Evolutionary conservation across 345 rosid genomes (phyloP).

Genomic region (Physaria fendleri): DNA sequence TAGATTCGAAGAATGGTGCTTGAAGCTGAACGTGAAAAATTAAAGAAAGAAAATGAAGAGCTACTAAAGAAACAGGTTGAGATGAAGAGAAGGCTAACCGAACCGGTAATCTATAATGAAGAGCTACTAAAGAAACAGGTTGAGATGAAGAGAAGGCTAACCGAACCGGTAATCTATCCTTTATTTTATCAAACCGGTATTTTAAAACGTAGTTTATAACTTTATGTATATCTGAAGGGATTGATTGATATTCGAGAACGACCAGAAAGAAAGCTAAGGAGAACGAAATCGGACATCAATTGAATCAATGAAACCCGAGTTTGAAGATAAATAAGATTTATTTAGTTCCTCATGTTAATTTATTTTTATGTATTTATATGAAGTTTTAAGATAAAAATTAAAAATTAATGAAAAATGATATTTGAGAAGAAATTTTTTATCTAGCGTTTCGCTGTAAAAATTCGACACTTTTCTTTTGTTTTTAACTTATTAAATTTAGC

Average conservation of each 20-base stretch:
- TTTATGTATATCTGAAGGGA: conserved; percentile 23
- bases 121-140: conserved; percentile 36
- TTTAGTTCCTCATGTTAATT: background rate
- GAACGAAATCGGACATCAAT: conserved; percentile 83
- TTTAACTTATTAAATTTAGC: too few species aligned
- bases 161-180: background rate
- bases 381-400: too few species aligned
- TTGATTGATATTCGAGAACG: conserved; percentile 39
- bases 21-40: conserved; percentile 68
- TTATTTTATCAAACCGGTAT: background rate
- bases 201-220: background rate
- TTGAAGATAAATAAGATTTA: background rate
- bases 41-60: conserved; percentile 65
- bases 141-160: background rate
- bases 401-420: too few species aligned
- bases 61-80: conserved; percentile 29
- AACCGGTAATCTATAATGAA: conserved; percentile 25
- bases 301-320: conserved; percentile 23
- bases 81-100: background rate
- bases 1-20: conserved; percentile 71
- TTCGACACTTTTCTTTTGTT: too few species aligned
- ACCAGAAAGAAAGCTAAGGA: conserved; percentile 46
- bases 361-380: too few species aligned
- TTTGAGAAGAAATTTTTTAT: too few species aligned
- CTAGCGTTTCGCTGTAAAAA: too few species aligned